These are phyloP conservation scores for Xylaria longipes DNA, from an alignment of 495 filamentous ascomycete species.

Conservation along the genomic window DNA sequence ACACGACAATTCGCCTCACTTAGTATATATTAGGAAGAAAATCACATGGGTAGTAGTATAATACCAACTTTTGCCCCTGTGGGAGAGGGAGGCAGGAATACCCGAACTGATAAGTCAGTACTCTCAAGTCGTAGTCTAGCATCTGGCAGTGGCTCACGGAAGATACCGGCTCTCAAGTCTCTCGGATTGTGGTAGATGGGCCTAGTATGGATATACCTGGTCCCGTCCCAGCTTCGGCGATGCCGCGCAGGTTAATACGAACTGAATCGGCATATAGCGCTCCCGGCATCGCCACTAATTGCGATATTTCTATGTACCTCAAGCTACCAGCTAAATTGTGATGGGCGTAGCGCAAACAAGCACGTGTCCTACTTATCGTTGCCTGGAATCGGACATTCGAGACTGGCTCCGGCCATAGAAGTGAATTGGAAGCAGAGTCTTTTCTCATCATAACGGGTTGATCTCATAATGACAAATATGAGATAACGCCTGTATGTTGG, in stretches of 20 bases:
- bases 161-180: background rate
- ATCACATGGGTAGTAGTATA: background rate
- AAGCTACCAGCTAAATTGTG: conserved; percentile 1
- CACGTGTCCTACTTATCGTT: background rate
- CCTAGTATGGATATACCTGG: background rate
- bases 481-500: background rate
- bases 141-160: background rate
- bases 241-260: background rate
- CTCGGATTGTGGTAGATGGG: background rate
- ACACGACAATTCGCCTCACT: background rate
- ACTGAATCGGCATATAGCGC: background rate
- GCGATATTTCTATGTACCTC: background rate
- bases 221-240: background rate
- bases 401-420: background rate
- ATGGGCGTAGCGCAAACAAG: background rate
- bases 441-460: background rate
- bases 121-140: background rate
- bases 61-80: background rate
- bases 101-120: background rate
- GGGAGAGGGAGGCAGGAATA: background rate
- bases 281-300: background rate
- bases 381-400: background rate
- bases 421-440: background rate
- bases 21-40: background rate
- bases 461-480: background rate